Percentiles rank a stretch among this genome's conserved stretches.
These are phyloP conservation scores for Cytospora piceae DNA, from an alignment of 2,329 filamentous ascomycete genomes.

Conservation along the genomic window DNA sequence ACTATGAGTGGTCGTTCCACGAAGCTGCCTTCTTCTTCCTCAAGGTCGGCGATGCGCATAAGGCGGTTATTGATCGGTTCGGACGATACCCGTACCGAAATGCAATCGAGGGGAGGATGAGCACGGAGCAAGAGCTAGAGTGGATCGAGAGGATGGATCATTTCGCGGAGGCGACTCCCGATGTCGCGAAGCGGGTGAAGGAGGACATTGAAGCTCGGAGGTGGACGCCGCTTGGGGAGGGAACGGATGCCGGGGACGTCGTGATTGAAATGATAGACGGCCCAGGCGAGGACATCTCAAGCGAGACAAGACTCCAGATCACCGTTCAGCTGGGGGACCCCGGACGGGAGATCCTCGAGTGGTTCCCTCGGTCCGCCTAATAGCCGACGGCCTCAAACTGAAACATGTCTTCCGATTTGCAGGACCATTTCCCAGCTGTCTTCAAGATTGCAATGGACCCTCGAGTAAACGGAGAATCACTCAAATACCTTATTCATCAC, in stretches of 20 bases:
- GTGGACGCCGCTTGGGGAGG: conserved; percentile 34
- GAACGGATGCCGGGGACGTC: not conserved
- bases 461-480: not conserved
- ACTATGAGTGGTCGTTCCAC: conserved; percentile 22
- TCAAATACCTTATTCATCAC: not conserved
- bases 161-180: conserved; percentile 30
- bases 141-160: conserved; percentile 33
- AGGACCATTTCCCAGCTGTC: not conserved
- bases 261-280: not conserved
- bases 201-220: conserved; percentile 31
- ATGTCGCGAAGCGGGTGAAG: conserved; percentile 30
- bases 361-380: not conserved
- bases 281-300: not conserved
- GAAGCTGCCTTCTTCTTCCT: conserved; percentile 35
- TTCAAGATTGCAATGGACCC: conserved; percentile 16
- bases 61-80: conserved; percentile 36
- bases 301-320: not conserved
- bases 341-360: not conserved
- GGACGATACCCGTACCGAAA: conserved; percentile 39
- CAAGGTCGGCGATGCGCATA: conserved; percentile 37
- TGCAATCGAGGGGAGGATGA: conserved; percentile 32
- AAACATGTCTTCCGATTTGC: not conserved
- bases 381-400: not conserved
- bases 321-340: not conserved
- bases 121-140: conserved; percentile 34